Evolutionary conservation across 495 filamentous ascomycete species (phyloP), one percentile per base, ranked within the genome.

Genomic region (Penicillium parvum): DNA sequence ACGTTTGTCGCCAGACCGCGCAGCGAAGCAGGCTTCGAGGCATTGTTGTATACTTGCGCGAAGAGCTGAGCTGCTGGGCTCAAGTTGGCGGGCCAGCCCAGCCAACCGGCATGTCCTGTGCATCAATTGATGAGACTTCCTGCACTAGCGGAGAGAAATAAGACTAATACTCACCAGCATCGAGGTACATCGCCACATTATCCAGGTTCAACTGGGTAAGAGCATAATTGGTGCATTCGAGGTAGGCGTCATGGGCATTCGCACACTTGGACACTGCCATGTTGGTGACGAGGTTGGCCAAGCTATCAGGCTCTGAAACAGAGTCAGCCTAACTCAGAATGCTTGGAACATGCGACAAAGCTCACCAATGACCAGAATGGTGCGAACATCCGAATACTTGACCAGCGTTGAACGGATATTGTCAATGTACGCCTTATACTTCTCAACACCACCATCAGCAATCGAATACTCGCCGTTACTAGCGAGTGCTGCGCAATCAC

Each of bases 231-330:
- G 82, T 78, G 60, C 83, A 78, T 33, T 82, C 77, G 49, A 80
- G 72, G 68, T 89, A 92, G 8, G 79, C 75, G 26, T 65, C 45
- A 32, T 79, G 69, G 37, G 82, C 77, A 49, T 77, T 65, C 41
- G 81, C 61, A 66, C 86, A 91, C 32, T 84, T 78, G 14, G 68
- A 39, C 25, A 82, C 63, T 57, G 71, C 70, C 58, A 73, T 49
- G 67, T 91, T 90, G 66, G 86, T 91, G 50, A 90, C 80, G 52
- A 90, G 62, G 71, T 91, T 91, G 50, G 84, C 82, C 28, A 90
- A 75, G 44, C 81, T 85, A 68, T 90, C 86, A 47, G 86, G 86
- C 65, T 91, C 86, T 69, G n/a, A n/a, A n/a, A 27, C 9, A 29
- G 27, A n/a, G 1, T 10, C 11, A 3, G 5, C 8, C 15, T 14